Evolutionary conservation across 2,329 filamentous ascomycete genomes (phyloP).

Genomic region (Phoma sp.): DNA sequence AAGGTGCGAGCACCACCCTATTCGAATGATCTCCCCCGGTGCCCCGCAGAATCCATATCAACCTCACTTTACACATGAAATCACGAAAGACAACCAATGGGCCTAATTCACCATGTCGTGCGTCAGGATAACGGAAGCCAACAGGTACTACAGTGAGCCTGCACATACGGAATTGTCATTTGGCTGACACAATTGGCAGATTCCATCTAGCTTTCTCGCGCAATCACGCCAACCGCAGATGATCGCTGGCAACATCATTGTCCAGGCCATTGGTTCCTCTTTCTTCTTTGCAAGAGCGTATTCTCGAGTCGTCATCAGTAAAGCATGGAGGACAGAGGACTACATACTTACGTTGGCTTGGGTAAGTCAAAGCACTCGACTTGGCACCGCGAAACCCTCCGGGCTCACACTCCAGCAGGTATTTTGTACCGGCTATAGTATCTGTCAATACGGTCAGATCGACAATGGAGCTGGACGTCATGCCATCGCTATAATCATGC

Average conservation of each 20-base stretch:
- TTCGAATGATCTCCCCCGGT: constrained; percentile 2
- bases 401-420: constrained; percentile 15
- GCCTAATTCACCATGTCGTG: constrained; percentile 5
- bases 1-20: constrained; percentile 1
- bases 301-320: constrained; percentile 25
- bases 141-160: constrained; percentile 1
- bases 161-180: background rate
- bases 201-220: constrained; percentile 10
- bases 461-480: constrained; percentile 27
- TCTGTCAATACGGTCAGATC: constrained; percentile 33
- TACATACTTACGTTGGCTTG: constrained; percentile 24
- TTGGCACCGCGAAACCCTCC: background rate
- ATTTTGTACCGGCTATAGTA: constrained; percentile 25
- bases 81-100: constrained; percentile 8
- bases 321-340: constrained; percentile 29
- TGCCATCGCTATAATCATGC: constrained; percentile 3
- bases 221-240: constrained; percentile 26
- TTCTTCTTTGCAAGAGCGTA: constrained; percentile 30
- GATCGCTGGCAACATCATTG: constrained; percentile 25
- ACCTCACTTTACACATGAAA: background rate
- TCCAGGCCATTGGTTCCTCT: constrained; percentile 24
- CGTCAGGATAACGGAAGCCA: constrained; percentile 12
- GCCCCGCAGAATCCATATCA: constrained; percentile 4
- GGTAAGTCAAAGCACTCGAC: constrained; percentile 17
- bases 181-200: constrained; percentile 2